Percentiles rank a stretch among this genome's conserved stretches.
These are phyloP conservation scores for Luzula sylvatica DNA, from an alignment of 176 grass and related monocot species.

Conservation along the genomic window DNA sequence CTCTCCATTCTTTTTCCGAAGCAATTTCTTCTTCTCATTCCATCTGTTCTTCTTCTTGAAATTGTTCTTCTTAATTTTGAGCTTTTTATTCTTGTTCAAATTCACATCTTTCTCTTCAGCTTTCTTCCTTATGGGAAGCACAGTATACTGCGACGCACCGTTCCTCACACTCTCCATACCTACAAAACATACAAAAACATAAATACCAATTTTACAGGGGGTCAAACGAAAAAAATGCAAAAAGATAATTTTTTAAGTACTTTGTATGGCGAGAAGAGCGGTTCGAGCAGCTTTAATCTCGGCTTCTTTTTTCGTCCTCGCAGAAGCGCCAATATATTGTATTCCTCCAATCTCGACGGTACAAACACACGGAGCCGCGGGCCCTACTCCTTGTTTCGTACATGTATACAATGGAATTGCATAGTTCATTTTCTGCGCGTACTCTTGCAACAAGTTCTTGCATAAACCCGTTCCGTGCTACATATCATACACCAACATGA, in stretches of 20 bases:
- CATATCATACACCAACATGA: too few relatives aligned
- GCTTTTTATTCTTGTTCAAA: conserved; percentile 37
- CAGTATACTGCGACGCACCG: conserved; percentile 43
- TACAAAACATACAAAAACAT: conserved; percentile 28
- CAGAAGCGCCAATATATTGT: conserved; percentile 79
- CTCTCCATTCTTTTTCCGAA: conserved; percentile 33
- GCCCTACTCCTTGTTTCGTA: conserved; percentile 39
- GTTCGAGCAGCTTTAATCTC: conserved; percentile 91
- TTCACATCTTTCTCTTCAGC: conserved; percentile 29
- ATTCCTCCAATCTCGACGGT: conserved; percentile 86
- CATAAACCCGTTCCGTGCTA: conserved; percentile 65
- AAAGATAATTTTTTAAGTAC: conserved; percentile 15
- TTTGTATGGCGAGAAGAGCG: conserved; percentile 87
- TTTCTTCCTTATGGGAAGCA: conserved; percentile 59
- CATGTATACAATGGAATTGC: conserved; percentile 80
- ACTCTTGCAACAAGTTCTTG: conserved; percentile 97
- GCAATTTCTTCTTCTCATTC: conserved; percentile 52
- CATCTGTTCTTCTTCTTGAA: conserved; percentile 68
- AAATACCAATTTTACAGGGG: background rate
- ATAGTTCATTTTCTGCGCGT: conserved; percentile 97
- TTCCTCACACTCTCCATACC: conserved; percentile 37
- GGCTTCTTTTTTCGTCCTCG: conserved; percentile 79
- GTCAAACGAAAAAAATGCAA: background rate
- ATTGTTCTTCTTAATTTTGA: conserved; percentile 50
- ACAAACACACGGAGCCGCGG: conserved; percentile 44